These are phyloP conservation scores for Sporobolomyces roseus DNA, from an alignment of 768 basidiomycete species.

Conservation along the genomic window DNA sequence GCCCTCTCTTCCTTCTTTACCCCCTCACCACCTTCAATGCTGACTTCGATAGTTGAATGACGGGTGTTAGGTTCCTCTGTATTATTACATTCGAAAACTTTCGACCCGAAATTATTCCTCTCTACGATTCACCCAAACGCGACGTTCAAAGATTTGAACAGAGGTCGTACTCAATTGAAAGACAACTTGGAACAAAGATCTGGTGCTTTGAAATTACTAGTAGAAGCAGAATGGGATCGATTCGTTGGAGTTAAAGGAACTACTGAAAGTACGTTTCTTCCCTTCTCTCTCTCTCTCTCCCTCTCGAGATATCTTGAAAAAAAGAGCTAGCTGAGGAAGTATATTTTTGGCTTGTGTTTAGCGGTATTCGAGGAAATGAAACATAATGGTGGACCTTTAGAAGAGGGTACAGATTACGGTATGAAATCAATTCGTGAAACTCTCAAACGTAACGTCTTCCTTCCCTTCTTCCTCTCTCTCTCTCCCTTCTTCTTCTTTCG, in stretches of 20 bases:
- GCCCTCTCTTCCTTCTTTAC: slow-evolving; percentile 6
- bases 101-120: slow-evolving; percentile 91
- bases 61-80: slow-evolving; percentile 56
- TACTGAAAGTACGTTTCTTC: slow-evolving; percentile 69
- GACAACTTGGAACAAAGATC: slow-evolving; percentile 82
- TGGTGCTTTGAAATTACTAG: slow-evolving; percentile 87
- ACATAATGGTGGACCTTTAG: slow-evolving; percentile 64
- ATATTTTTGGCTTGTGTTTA: slow-evolving; percentile 47
- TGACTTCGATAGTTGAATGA: no score
- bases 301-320: neutral
- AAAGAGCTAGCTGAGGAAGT: neutral
- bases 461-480: neutral
- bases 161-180: slow-evolving; percentile 42
- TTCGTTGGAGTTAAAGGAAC: slow-evolving; percentile 96
- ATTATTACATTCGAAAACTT: slow-evolving; percentile 83
- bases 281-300: neutral
- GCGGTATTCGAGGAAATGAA: slow-evolving; percentile 90
- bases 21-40: slow-evolving; percentile 17
- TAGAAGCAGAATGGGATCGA: slow-evolving; percentile 96
- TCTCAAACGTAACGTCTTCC: slow-evolving; percentile 62
- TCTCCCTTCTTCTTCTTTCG: neutral
- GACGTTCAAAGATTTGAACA: slow-evolving; percentile 81
- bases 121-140: slow-evolving; percentile 90
- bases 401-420: slow-evolving; percentile 71
- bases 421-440: slow-evolving; percentile 76